phyloP scores from a whole-genome alignment of 2,329 filamentous ascomycete species.

The Aspergillus brunneoviolaceus region DNA sequence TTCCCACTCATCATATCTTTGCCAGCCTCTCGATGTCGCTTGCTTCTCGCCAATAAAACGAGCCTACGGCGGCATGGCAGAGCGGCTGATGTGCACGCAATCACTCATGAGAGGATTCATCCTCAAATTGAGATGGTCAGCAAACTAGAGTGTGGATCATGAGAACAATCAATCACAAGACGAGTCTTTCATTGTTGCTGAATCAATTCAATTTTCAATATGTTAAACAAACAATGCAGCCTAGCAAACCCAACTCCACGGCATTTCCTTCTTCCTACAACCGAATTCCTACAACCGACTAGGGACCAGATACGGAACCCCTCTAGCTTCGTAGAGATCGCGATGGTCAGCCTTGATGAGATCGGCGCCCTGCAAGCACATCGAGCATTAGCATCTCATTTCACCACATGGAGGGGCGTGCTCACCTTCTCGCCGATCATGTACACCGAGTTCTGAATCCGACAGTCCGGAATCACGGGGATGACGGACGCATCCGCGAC shows the following conservation, averaged over 20 bases:
- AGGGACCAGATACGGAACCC: constrained; percentile 20
- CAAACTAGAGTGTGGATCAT: too few relatives aligned
- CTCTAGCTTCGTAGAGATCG: constrained; percentile 25
- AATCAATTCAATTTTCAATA: neutral
- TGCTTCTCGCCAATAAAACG: too few relatives aligned
- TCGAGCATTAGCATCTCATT: constrained; percentile 4
- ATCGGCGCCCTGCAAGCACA: constrained; percentile 23
- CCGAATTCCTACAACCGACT: constrained; percentile 16
- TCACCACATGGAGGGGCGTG: neutral
- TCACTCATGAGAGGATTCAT: too few relatives aligned
- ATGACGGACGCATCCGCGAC: constrained; percentile 59
- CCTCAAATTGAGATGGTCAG: too few relatives aligned
- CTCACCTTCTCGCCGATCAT: constrained; percentile 55
- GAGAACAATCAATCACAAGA: too few relatives aligned
- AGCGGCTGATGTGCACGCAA: too few relatives aligned
- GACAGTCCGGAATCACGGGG: constrained; percentile 56
- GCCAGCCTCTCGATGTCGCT: too few relatives aligned
- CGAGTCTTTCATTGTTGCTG: too few relatives aligned
- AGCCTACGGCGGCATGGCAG: too few relatives aligned
- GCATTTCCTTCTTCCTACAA: neutral
- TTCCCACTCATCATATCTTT: too few relatives aligned
- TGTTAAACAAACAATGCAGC: neutral
- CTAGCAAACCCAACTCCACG: neutral
- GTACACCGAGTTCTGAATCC: constrained; percentile 62
- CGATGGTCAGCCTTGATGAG: constrained; percentile 29